A percentile compares a stretch with the other conserved stretches of the same genome.
phyloP scores from a whole-genome alignment of 2,329 filamentous ascomycete genomes.

The Hymenotorrendiella dingleyae region DNA sequence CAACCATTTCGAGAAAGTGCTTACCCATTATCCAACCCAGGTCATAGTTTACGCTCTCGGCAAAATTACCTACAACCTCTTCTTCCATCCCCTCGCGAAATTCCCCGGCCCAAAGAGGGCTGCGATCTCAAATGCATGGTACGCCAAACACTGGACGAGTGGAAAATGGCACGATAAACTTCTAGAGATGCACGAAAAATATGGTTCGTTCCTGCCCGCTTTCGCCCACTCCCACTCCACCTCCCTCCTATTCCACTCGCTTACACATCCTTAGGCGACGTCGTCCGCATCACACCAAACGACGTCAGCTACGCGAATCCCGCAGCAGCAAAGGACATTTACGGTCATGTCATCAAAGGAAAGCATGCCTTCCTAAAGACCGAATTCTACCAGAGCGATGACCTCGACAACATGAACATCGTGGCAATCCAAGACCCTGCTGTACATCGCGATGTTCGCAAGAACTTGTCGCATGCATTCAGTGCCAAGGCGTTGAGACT shows the following conservation, averaged over 20 bases:
- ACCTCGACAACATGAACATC: background rate
- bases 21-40: no score
- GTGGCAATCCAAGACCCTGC: constrained; percentile 2
- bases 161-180: background rate
- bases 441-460: background rate
- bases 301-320: background rate
- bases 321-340: constrained; percentile 21
- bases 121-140: background rate
- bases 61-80: constrained; percentile 4
- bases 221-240: background rate
- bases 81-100: background rate
- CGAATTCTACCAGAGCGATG: constrained; percentile 7
- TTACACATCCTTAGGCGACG: no score
- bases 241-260: no score
- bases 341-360: constrained; percentile 14
- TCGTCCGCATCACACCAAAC: background rate
- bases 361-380: constrained; percentile 4
- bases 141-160: background rate
- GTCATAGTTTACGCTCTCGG: no score
- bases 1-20: no score
- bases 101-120: background rate
- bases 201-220: background rate
- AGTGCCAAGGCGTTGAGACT: constrained; percentile 22
- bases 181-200: background rate
- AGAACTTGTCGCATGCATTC: constrained; percentile 26